phyloP scores from a whole-genome alignment of 164 flowering plant species.

The Annona squamosa region DNA sequence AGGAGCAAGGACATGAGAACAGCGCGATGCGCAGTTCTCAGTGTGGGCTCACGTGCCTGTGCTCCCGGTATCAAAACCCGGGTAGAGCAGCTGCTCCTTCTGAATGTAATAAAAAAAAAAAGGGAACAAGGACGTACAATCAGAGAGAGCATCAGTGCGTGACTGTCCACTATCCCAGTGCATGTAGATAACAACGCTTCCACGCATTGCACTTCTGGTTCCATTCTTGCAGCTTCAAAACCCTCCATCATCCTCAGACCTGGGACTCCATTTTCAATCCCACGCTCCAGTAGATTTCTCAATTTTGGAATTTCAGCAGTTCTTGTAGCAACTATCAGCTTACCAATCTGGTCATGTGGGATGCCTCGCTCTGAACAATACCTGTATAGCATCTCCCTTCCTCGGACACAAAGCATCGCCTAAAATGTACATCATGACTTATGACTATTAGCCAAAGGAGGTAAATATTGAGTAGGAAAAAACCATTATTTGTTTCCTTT shows the following conservation, averaged over 20 bases:
- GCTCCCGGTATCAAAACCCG: too few relatives aligned
- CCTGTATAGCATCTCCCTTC: slow-evolving; percentile 63
- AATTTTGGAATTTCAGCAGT: slow-evolving; percentile 54
- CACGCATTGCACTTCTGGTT: slow-evolving; percentile 68
- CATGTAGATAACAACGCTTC: slow-evolving; percentile 68
- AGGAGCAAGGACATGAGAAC: too few relatives aligned
- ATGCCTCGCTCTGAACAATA: slow-evolving; percentile 58
- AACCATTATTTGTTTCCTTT: too few relatives aligned
- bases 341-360: slow-evolving; percentile 74
- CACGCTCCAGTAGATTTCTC: slow-evolving; percentile 38
- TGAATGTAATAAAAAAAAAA: not conserved
- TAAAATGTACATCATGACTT: slow-evolving; percentile 17
- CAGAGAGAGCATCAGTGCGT: slow-evolving; percentile 77
- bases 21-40: too few relatives aligned
- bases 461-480: not conserved
- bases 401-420: slow-evolving; percentile 65
- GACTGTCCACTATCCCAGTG: slow-evolving; percentile 79
- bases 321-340: slow-evolving; percentile 80
- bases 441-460: not conserved
- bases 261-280: slow-evolving; percentile 64
- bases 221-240: slow-evolving; percentile 63
- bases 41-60: too few relatives aligned
- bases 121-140: slow-evolving; percentile 39
- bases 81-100: too few relatives aligned
- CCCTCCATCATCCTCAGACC: slow-evolving; percentile 67